Conservation (phyloP, 768 basidiomycete species). For the Sporobolomyces phaffii region DNA sequence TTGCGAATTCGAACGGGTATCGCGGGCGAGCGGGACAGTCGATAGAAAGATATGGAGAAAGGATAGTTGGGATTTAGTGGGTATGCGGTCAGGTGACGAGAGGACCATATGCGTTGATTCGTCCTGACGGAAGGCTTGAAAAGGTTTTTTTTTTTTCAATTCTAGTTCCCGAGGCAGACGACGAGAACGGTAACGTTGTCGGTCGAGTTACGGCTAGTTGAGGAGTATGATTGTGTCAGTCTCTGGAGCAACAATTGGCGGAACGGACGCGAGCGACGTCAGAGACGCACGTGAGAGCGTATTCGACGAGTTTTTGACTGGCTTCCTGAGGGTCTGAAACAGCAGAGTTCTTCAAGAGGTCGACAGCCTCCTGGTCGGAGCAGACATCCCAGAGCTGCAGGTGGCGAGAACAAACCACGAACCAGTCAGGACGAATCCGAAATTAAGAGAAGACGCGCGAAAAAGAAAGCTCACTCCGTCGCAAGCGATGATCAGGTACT, state of each 20-base stretch:
- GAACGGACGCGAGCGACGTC: background rate
- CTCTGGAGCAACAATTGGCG: background rate
- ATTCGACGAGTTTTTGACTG: conserved; percentile 63
- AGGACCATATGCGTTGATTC: no score
- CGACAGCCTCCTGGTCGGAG: conserved; percentile 82
- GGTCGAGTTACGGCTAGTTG: conserved; percentile 59
- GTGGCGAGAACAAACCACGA: background rate
- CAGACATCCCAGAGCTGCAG: conserved; percentile 97
- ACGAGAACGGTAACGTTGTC: conserved; percentile 93
- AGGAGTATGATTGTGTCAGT: no score
- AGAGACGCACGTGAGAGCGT: conserved; percentile 58
- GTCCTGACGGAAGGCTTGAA: no score
- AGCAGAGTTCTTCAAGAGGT: conserved; percentile 58
- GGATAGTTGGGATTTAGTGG: no score
- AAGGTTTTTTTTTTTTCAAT: no score
- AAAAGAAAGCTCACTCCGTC: conserved; percentile 69
- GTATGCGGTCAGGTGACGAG: no score
- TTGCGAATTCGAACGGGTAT: no score
- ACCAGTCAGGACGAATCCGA: background rate
- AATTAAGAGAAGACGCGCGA: background rate
- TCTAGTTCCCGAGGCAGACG: conserved; percentile 47
- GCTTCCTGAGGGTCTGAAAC: conserved; percentile 75
- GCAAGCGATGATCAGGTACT: conserved; percentile 93
- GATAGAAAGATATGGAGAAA: no score
- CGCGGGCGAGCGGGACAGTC: no score